These are phyloP conservation scores for Tetracentron sinense DNA, from an alignment of 164 flowering plant species.

Conservation along the genomic window DNA sequence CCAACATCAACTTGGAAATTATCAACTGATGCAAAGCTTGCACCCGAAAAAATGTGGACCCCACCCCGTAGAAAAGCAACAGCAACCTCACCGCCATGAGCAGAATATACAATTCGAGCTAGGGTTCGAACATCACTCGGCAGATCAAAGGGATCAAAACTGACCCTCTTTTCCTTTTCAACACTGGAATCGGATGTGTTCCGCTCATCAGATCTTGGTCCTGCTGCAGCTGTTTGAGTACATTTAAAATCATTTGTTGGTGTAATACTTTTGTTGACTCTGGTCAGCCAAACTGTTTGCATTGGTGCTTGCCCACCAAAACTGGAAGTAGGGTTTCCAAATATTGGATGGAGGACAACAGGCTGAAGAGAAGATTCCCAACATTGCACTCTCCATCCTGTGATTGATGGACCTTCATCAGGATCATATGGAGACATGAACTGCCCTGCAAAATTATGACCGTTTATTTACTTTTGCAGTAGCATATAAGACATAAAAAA, in stretches of 20 bases:
- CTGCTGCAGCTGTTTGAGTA: slow-evolving; percentile 36
- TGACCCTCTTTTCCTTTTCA: slow-evolving; percentile 51
- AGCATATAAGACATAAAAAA: slow-evolving; percentile 3
- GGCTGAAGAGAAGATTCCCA: slow-evolving; percentile 98
- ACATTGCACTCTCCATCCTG: slow-evolving; percentile 99
- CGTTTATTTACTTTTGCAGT: neutral
- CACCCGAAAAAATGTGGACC: slow-evolving; percentile 91
- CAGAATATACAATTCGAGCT: slow-evolving; percentile 89
- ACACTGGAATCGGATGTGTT: slow-evolving; percentile 39
- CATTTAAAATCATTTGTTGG: slow-evolving; percentile 58
- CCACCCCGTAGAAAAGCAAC: slow-evolving; percentile 91
- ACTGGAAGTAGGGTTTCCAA: slow-evolving; percentile 84
- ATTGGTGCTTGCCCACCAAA: slow-evolving; percentile 89
- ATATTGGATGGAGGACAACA: slow-evolving; percentile 93
- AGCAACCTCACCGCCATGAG: slow-evolving; percentile 98
- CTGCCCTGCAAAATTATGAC: slow-evolving; percentile 58
- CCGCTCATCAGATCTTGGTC: slow-evolving; percentile 39
- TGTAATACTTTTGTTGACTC: slow-evolving; percentile 80
- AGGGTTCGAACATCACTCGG: slow-evolving; percentile 93
- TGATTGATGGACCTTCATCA: slow-evolving; percentile 97
- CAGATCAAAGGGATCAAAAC: slow-evolving; percentile 88
- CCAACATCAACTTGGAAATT: slow-evolving; percentile 82
- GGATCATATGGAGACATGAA: slow-evolving; percentile 99
- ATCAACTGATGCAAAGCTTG: slow-evolving; percentile 79
- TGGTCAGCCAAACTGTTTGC: slow-evolving; percentile 98